phyloP scores from a whole-genome alignment of 495 filamentous ascomycete genomes.

The Tuber aestivum region DNA sequence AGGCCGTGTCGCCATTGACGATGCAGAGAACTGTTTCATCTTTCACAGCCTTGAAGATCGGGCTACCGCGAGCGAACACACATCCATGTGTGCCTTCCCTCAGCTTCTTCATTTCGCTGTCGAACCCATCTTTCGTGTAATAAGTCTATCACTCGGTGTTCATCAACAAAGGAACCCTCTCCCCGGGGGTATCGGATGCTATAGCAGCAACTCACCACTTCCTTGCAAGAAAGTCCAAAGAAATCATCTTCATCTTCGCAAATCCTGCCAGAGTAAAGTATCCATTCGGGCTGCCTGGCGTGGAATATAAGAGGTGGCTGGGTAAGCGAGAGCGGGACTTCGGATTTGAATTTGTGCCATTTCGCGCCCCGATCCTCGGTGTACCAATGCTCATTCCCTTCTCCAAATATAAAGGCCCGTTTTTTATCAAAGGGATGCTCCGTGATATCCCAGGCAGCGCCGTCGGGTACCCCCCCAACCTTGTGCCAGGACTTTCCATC shows the following conservation, averaged over 20 bases:
- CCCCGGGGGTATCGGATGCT: neutral
- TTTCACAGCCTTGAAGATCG: conserved; percentile 59
- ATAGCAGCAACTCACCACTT: conserved; percentile 30
- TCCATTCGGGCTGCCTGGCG: conserved; percentile 69
- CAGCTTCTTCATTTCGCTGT: conserved; percentile 55
- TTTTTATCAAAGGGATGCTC: conserved; percentile 72
- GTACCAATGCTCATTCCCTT: conserved; percentile 62
- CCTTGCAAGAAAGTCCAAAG: conserved; percentile 48
- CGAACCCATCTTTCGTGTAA: conserved; percentile 83
- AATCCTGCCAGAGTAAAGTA: conserved; percentile 69
- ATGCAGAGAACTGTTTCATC: conserved; percentile 72
- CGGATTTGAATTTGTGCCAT: conserved; percentile 67
- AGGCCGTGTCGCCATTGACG: conserved; percentile 58
- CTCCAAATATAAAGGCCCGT: conserved; percentile 70
- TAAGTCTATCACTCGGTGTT: conserved; percentile 47
- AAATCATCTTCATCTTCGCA: conserved; percentile 55
- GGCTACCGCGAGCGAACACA: conserved; percentile 72
- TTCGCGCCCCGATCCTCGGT: conserved; percentile 72
- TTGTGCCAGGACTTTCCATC: conserved; percentile 68
- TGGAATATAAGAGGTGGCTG: conserved; percentile 63
- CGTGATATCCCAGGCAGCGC: conserved; percentile 54
- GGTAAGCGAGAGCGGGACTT: conserved; percentile 47
- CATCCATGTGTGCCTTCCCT: conserved; percentile 62
- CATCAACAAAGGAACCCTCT: conserved; percentile 21
- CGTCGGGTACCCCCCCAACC: conserved; percentile 58